These are phyloP conservation scores for Ophiocordyceps camponoti-leonardi DNA, from an alignment of 2,329 filamentous ascomycete genomes.

Conservation along the genomic window DNA sequence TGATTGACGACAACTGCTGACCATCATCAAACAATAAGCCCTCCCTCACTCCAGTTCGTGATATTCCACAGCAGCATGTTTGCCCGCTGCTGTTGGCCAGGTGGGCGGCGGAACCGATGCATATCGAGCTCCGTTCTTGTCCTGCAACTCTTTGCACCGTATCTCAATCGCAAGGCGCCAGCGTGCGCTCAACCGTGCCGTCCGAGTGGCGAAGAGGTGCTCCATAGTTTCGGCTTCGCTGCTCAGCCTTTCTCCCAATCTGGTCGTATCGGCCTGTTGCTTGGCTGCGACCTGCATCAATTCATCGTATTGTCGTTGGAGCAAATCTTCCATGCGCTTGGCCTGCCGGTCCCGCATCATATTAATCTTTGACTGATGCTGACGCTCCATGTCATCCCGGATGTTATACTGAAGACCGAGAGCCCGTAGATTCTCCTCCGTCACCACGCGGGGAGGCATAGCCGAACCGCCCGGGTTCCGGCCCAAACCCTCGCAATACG, in stretches of 20 bases:
- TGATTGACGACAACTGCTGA: too few species aligned
- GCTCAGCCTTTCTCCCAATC: conserved; percentile 26
- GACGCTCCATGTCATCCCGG: conserved; percentile 39
- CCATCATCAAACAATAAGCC: too few species aligned
- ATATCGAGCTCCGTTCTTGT: conserved; percentile 23
- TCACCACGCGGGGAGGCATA: conserved; percentile 35
- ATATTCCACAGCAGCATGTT: not conserved
- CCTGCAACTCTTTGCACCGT: conserved; percentile 33
- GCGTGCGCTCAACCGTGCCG: conserved; percentile 24
- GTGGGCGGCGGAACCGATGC: conserved; percentile 15
- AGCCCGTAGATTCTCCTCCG: conserved; percentile 40
- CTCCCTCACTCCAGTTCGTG: not conserved
- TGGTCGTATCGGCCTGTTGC: conserved; percentile 29
- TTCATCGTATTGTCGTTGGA: conserved; percentile 36
- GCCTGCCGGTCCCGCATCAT: conserved; percentile 48
- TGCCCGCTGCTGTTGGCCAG: conserved; percentile 9
- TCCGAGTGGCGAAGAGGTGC: conserved; percentile 26
- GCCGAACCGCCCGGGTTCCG: conserved; percentile 13
- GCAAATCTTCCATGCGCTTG: conserved; percentile 41
- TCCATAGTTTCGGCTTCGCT: conserved; percentile 32
- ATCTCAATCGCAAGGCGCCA: conserved; percentile 38
- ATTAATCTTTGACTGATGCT: conserved; percentile 44
- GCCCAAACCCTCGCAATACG: conserved; percentile 40
- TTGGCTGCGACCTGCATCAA: conserved; percentile 25
- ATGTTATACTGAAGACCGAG: conserved; percentile 43